Percentiles rank a stretch among this genome's conserved stretches.
Evolutionary conservation across 306 rosid genomes (phyloP).

Genomic region (Lathyrus aphaca): DNA sequence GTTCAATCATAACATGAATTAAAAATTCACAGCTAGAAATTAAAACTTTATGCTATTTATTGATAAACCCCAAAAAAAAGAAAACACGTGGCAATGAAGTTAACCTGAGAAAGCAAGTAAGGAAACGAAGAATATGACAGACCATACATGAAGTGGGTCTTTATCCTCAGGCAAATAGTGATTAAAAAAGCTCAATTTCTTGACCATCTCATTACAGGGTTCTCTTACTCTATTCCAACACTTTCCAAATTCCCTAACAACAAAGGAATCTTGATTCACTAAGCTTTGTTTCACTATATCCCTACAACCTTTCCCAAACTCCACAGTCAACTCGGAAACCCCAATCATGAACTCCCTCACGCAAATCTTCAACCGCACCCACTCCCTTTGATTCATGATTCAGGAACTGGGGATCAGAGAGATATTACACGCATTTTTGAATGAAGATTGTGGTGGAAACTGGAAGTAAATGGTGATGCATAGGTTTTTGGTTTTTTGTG

Average conservation of each 20-base stretch:
- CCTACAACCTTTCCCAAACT: conserved; percentile 85
- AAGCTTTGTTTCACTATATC: conserved; percentile 83
- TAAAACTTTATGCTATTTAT: neutral
- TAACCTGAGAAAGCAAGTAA: conserved; percentile 69
- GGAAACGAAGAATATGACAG: conserved; percentile 62
- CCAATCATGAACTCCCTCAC: conserved; percentile 74
- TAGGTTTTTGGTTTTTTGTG: neutral
- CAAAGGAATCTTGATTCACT: conserved; percentile 59
- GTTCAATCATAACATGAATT: neutral
- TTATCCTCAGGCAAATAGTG: conserved; percentile 84
- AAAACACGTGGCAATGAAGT: conserved; percentile 27
- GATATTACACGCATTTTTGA: conserved; percentile 26
- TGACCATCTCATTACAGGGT: conserved; percentile 45
- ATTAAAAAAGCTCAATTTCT: conserved; percentile 61
- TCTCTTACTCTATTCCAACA: conserved; percentile 49
- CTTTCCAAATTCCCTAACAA: conserved; percentile 56
- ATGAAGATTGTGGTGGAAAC: neutral
- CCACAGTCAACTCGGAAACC: conserved; percentile 77
- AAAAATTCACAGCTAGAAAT: neutral
- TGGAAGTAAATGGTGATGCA: neutral
- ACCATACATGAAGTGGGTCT: conserved; percentile 80
- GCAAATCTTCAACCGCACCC: conserved; percentile 54
- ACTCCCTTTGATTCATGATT: conserved; percentile 31
- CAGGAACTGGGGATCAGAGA: conserved; percentile 16
- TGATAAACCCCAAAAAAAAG: neutral